Percentiles rank a stretch among this genome's conserved stretches.
Evolutionary conservation across 2,329 filamentous ascomycete species (phyloP).

Genomic region (Bipolaris zeicola): DNA sequence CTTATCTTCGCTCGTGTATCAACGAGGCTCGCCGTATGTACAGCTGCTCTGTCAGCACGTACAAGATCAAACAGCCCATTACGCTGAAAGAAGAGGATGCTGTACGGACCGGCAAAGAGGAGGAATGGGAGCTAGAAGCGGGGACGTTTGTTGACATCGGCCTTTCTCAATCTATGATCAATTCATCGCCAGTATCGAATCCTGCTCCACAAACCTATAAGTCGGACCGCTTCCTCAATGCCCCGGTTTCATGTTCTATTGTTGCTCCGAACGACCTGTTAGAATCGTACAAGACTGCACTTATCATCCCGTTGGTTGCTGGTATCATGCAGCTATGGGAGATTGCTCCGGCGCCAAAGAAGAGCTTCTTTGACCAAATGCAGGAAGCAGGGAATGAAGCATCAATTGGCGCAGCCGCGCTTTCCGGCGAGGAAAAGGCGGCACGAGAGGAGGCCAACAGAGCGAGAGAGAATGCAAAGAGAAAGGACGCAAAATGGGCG

Average conservation of each 20-base stretch:
- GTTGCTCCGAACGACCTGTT: constrained; percentile 18
- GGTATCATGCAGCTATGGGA: constrained; percentile 47
- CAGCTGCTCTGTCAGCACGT: constrained; percentile 27
- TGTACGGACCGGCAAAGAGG: constrained; percentile 23
- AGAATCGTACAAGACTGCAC: constrained; percentile 28
- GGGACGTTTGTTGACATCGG: constrained; percentile 40
- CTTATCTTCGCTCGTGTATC: constrained; percentile 39
- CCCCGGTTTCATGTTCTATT: constrained; percentile 23
- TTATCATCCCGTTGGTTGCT: constrained; percentile 37
- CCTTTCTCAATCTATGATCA: constrained; percentile 37
- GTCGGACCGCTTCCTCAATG: constrained; percentile 34
- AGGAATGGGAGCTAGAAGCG: constrained; percentile 34
- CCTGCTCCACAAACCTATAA: constrained; percentile 31
- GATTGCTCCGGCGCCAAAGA: constrained; percentile 40
- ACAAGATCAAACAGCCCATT: constrained; percentile 28
- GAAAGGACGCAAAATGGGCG: constrained; percentile 49
- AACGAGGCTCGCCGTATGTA: constrained; percentile 42
- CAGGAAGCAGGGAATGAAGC: constrained; percentile 42
- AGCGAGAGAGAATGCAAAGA: constrained; percentile 14
- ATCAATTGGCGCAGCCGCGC: constrained; percentile 33
- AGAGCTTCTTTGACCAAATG: constrained; percentile 39
- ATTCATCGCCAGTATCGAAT: constrained; percentile 35
- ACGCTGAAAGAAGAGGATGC: constrained; percentile 28
- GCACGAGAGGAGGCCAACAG: constrained; percentile 16
- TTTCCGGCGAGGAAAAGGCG: constrained; percentile 18